These are phyloP conservation scores for Apiospora phragmitis DNA, from an alignment of 2,329 filamentous ascomycete genomes.

Conservation along the genomic window DNA sequence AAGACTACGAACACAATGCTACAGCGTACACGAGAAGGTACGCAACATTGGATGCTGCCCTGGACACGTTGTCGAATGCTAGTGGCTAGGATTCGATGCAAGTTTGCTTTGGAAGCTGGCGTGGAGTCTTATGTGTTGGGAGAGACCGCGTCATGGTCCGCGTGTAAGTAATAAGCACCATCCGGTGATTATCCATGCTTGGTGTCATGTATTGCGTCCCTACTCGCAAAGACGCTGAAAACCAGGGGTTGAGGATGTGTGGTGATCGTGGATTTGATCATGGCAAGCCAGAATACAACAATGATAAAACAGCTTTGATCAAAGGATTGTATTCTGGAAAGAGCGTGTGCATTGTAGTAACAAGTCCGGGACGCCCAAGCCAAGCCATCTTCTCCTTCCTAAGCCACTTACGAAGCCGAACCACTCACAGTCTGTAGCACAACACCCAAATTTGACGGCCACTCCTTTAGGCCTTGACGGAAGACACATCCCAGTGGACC, in stretches of 20 bases:
- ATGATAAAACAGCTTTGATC: background rate
- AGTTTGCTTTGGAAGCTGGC: background rate
- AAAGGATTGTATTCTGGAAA: background rate
- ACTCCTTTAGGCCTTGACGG: background rate
- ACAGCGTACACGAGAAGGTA: background rate
- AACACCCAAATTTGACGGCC: background rate
- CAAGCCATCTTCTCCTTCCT: background rate
- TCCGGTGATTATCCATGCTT: too few species aligned
- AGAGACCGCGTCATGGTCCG: background rate
- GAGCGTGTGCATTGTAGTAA: background rate
- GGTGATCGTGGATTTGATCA: background rate
- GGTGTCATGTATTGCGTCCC: too few species aligned
- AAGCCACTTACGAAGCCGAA: background rate
- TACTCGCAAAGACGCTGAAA: too few species aligned
- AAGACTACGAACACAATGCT: background rate
- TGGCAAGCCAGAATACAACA: background rate
- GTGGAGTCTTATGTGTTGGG: background rate
- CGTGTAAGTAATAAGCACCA: background rate
- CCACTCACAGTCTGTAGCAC: background rate
- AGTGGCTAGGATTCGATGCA: background rate
- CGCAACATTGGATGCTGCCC: background rate
- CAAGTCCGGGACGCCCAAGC: background rate
- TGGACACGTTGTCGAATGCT: background rate
- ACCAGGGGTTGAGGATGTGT: too few species aligned
- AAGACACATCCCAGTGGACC: slow-evolving; percentile 27